A percentile compares a stretch with the other conserved stretches of the same genome.
Conservation (phyloP, 2,329 filamentous ascomycete species). For the Botryotinia convoluta region DNA sequence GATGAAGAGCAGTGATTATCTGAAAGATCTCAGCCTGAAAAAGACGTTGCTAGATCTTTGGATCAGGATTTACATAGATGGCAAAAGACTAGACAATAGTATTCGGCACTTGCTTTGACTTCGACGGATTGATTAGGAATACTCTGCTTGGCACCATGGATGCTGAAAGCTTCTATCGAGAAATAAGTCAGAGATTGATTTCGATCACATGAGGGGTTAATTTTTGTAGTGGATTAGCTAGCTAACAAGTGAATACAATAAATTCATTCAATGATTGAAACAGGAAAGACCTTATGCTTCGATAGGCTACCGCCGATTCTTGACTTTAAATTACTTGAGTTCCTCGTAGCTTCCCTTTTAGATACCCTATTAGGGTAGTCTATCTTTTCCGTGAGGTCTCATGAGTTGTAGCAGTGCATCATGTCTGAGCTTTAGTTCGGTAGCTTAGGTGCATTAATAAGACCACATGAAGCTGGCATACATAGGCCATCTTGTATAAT, state of each 20-base stretch:
- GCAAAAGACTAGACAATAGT: neutral
- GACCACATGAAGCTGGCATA: neutral
- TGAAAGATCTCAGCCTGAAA: too few relatives aligned
- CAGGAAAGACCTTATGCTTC: neutral
- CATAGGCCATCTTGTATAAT: neutral
- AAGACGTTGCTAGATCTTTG: too few relatives aligned
- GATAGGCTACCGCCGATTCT: neutral
- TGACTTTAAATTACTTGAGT: neutral
- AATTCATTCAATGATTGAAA: neutral
- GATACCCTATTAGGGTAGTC: too few relatives aligned
- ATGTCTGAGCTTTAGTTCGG: neutral
- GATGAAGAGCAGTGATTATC: too few relatives aligned
- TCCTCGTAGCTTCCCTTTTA: neutral
- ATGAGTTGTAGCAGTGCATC: rapidly evolving
- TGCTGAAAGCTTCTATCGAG: too few relatives aligned
- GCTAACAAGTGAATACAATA: neutral
- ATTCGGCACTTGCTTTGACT: neutral
- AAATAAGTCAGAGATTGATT: too few relatives aligned
- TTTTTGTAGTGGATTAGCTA: too few relatives aligned
- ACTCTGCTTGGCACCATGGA: neutral
- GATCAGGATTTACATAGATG: neutral
- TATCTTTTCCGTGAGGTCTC: neutral
- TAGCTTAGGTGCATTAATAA: neutral
- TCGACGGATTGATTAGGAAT: neutral
- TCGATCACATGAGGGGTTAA: too few relatives aligned